phyloP scores from a whole-genome alignment of 2,329 filamentous ascomycete species.

The Colletotrichum lindemuthianum region DNA sequence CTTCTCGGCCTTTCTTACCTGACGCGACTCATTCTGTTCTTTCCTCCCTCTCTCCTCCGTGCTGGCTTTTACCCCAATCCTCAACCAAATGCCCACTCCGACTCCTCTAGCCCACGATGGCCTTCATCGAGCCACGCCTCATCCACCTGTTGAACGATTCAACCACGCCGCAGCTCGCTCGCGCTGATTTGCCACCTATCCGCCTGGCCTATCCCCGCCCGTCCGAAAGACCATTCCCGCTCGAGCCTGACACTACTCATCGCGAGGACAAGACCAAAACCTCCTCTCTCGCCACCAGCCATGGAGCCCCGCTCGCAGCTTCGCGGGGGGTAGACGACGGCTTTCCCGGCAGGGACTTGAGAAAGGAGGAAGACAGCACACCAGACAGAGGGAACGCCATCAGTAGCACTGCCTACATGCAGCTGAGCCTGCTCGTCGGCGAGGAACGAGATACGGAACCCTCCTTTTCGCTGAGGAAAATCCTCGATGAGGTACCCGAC shows the following conservation, averaged over 20 bases:
- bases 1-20: slow-evolving; percentile 9
- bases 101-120: slow-evolving; percentile 57
- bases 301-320: slow-evolving; percentile 23
- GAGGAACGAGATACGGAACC: slow-evolving; percentile 48
- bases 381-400: slow-evolving; percentile 14
- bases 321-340: slow-evolving; percentile 29
- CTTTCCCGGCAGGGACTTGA: slow-evolving; percentile 19
- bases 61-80: slow-evolving; percentile 12
- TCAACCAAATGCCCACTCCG: slow-evolving; percentile 50
- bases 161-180: slow-evolving; percentile 57
- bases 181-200: slow-evolving; percentile 65
- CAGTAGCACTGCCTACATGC: slow-evolving; percentile 34
- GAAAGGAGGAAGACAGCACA: slow-evolving; percentile 27
- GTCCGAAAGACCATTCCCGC: slow-evolving; percentile 58
- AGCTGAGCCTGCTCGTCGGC: slow-evolving; percentile 53
- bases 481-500: slow-evolving; percentile 57
- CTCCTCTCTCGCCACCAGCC: slow-evolving; percentile 34
- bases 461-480: slow-evolving; percentile 56
- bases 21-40: slow-evolving; percentile 6
- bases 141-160: slow-evolving; percentile 72
- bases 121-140: slow-evolving; percentile 74
- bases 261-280: slow-evolving; percentile 48
- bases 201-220: slow-evolving; percentile 54
- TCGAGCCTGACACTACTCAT: slow-evolving; percentile 61
- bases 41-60: neutral